Percentiles rank a stretch among this genome's conserved stretches.
Conservation (phyloP, 75 land plant species). For the Picea sitchensis region DNA sequence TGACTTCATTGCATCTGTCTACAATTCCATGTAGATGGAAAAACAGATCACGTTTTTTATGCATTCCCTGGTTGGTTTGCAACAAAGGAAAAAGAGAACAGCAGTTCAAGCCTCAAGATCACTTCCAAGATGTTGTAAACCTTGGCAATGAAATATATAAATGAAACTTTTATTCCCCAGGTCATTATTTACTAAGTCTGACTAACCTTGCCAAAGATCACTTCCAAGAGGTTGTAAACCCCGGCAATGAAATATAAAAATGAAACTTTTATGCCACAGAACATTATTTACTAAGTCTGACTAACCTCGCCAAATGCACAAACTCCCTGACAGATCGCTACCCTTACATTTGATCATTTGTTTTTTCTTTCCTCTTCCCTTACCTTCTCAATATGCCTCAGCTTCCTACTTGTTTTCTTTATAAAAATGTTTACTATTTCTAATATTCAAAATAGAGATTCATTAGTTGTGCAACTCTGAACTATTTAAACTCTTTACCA, state of each 20-base stretch:
- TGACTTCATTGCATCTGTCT: neutral
- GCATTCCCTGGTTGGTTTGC: too few species aligned
- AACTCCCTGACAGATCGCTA: neutral
- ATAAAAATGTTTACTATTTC: neutral
- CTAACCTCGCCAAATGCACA: neutral
- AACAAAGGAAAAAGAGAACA: too few species aligned
- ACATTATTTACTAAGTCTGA: neutral
- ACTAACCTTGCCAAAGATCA: neutral
- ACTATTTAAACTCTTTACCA: too few species aligned
- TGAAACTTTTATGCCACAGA: neutral
- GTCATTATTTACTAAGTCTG: neutral
- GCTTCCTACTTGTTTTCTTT: neutral
- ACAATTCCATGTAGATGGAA: neutral
- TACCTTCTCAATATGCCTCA: neutral
- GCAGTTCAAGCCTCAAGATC: too few species aligned
- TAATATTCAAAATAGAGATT: too few species aligned
- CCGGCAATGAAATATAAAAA: neutral
- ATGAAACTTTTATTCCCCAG: neutral
- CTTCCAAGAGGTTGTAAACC: neutral
- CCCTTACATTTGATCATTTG: neutral
- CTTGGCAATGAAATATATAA: neutral
- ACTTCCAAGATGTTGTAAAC: neutral
- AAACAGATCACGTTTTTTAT: too few species aligned
- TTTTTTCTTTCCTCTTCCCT: neutral
- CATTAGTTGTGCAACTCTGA: too few species aligned